A percentile compares a stretch with the other conserved stretches of the same genome.
Evolutionary conservation across 345 rosid species (phyloP).

Genomic region (Combretum micranthum): DNA sequence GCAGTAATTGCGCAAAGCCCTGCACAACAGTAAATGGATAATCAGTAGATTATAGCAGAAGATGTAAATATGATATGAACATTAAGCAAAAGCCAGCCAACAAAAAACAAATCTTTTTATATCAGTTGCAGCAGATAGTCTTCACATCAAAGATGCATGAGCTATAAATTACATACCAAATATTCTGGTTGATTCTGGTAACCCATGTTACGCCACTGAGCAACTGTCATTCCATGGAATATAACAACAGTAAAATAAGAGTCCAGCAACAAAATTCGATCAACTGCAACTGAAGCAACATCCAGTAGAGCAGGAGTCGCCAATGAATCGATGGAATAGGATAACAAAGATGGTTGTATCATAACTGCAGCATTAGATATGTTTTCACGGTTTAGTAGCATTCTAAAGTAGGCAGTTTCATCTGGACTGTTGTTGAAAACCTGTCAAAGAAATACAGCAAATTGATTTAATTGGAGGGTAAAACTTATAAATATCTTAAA

Average conservation of each 20-base stretch:
- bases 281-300: conserved; percentile 94
- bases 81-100: too few species aligned
- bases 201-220: conserved; percentile 98
- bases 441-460: conserved; percentile 23
- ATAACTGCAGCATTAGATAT: conserved; percentile 90
- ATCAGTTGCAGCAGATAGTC: too few species aligned
- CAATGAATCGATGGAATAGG: conserved; percentile 69
- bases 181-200: conserved; percentile 94
- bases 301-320: conserved; percentile 93
- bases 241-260: conserved; percentile 89
- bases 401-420: conserved; percentile 96
- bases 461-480: too few species aligned
- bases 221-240: conserved; percentile 99
- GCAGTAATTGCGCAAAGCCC: conserved; percentile 87
- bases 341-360: conserved; percentile 91
- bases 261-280: conserved; percentile 81
- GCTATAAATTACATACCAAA: conserved; percentile 34
- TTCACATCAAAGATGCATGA: too few species aligned
- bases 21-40: conserved; percentile 13
- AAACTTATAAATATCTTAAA: background rate
- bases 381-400: conserved; percentile 86
- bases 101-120: too few species aligned
- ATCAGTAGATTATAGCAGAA: background rate
- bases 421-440: conserved; percentile 98
- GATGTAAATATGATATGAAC: background rate